Base-by-base conservation (phyloP, 257 asterid genomes). In the Solanum bukasovii region DNA sequence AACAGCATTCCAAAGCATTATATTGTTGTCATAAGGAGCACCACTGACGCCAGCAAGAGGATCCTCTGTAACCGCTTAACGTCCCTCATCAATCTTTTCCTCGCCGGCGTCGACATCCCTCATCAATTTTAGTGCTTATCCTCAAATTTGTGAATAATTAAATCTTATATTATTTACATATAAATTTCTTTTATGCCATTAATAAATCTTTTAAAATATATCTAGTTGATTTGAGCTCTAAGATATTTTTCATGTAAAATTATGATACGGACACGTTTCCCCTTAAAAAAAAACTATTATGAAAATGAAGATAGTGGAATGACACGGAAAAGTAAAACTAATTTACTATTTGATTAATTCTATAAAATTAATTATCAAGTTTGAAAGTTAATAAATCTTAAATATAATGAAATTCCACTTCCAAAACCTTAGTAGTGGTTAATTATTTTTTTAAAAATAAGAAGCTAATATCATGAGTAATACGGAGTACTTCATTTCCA, bases 31-130 rank as follows among this genome's bases (percentile, higher is more conserved):
- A 27, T 92, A 92, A 0, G 99, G 99, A 6, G 99, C 99, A 18
- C 98, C 99, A 38, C 98, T 96, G 90, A 96, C 93, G 84, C 99
- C 99, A 9, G 98, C 98, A 1, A 98, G 99, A 84, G 99, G 98
- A 88, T 96, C 99, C 88, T 94, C 93, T 95, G 98, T 83, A 96
- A 85, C 93, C 99, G 89, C 93, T 93, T 95, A 92, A 96, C 95
- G 88, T 96, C 99, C 95, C 99, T 95, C 99, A 96, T 95, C 91
- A 96, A 85, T 71, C 99, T 92, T 91, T 95, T 96, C 94, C 93
- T 95, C 2, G 99, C 92, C 42, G 98, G n/a, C n/a, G n/a, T n/a
- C n/a, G n/a, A n/a, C n/a, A n/a, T n/a, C n/a, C n/a, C n/a, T n/a
- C n/a, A n/a, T n/a, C n/a, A 49, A 49, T 49, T 49, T 49, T 49